phyloP scores from a whole-genome alignment of 73 alveolate genomes.

The Paraurostyla sp. region DNA sequence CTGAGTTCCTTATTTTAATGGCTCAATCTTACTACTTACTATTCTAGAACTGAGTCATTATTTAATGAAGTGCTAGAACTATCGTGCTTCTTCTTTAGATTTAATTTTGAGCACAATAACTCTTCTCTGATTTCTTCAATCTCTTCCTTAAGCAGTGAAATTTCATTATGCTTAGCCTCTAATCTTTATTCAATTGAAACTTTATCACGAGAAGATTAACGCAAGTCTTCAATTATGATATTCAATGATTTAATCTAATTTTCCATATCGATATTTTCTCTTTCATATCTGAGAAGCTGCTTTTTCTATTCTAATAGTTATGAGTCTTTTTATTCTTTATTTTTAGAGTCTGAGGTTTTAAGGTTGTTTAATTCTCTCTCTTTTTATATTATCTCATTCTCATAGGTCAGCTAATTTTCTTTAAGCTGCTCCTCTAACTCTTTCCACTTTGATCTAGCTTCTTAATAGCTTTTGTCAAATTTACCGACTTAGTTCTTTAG shows the following conservation, averaged over 20 bases:
- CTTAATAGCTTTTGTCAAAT: not conserved
- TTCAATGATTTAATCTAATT: not conserved
- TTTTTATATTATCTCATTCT: no score
- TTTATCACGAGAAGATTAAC: not conserved
- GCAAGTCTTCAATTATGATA: conserved; percentile 10
- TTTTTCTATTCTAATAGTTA: not conserved
- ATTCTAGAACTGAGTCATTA: not conserved
- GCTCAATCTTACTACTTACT: conserved; percentile 15
- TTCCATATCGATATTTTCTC: not conserved
- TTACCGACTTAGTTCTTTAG: not conserved
- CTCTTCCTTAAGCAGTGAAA: not conserved
- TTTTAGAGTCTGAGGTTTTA: not conserved
- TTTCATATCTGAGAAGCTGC: not conserved
- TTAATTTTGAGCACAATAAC: not conserved
- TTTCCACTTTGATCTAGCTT: not conserved
- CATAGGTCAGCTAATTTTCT: no score
- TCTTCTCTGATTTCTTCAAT: conserved; percentile 30
- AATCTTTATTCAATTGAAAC: conserved; percentile 3
- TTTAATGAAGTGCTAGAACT: not conserved
- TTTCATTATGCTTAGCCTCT: conserved; percentile 26
- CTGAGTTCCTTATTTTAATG: conserved; percentile 15
- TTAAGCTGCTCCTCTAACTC: not conserved
- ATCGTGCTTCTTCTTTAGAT: not conserved
- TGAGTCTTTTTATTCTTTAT: not conserved
- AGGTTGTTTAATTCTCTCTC: not conserved